phyloP scores from a whole-genome alignment of 1,284 basidiomycete genomes.

The Rhodotorula sp. region DNA sequence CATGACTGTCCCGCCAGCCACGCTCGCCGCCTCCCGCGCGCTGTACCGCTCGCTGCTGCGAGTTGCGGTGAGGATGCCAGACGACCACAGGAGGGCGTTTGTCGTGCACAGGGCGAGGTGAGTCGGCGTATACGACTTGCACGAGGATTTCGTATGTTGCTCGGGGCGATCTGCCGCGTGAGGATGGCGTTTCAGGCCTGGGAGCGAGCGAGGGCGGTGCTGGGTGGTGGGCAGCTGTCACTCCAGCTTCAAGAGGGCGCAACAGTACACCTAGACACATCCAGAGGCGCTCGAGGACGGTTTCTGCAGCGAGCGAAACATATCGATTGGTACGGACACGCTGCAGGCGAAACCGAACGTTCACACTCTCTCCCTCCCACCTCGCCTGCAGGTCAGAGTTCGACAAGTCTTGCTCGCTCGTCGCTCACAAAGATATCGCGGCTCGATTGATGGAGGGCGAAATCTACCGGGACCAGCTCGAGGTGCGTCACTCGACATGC shows the following conservation, averaged over 20 bases:
- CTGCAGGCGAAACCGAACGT: no score
- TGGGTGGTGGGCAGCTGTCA: no score
- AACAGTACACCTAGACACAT: no score
- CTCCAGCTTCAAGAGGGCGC: no score
- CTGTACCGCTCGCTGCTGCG: conserved; percentile 32
- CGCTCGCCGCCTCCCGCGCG: neutral
- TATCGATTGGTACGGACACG: neutral
- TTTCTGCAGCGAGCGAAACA: neutral
- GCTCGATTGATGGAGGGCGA: conserved; percentile 17
- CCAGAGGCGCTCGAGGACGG: neutral
- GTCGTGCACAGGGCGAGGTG: conserved; percentile 27
- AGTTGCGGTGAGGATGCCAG: conserved; percentile 26
- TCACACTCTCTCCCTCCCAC: neutral
- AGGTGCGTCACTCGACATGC: conserved; percentile 9
- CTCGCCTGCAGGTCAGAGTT: conserved; percentile 19
- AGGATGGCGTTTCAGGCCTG: no score
- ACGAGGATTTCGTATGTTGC: neutral
- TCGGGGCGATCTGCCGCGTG: no score
- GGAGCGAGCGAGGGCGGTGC: no score
- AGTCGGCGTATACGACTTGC: neutral
- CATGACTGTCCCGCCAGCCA: neutral
- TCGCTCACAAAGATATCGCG: neutral
- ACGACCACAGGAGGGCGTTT: conserved; percentile 31
- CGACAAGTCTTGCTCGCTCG: conserved; percentile 8
- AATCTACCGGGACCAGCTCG: conserved; percentile 33